Evolutionary conservation across 495 filamentous ascomycete genomes (phyloP).

Genomic region (Apodospora peruviana): DNA sequence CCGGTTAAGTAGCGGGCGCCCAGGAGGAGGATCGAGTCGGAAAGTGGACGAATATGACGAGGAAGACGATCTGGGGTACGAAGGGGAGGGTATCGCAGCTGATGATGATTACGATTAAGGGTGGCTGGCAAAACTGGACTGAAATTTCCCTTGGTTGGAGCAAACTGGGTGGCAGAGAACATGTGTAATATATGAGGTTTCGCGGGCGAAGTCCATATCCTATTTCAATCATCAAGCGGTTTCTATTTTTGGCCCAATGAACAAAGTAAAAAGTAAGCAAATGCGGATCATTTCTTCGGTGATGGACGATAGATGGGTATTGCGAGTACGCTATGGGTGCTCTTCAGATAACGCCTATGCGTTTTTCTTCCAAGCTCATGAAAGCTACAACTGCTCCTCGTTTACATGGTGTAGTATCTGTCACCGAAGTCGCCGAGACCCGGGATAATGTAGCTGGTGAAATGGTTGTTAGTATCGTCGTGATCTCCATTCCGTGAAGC

Average conservation of each 20-base stretch:
- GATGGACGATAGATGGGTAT: background rate
- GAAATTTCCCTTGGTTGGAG: too few relatives aligned
- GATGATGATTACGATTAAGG: conserved; percentile 38
- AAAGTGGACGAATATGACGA: conserved; percentile 41
- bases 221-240: too few relatives aligned
- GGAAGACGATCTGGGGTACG: conserved; percentile 37
- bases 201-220: too few relatives aligned
- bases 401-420: conserved; percentile 85
- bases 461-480: background rate
- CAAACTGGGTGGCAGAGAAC: too few relatives aligned
- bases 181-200: too few relatives aligned
- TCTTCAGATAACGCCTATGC: conserved; percentile 1
- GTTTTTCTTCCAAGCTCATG: background rate
- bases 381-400: background rate
- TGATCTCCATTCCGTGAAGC: background rate
- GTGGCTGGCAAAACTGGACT: background rate
- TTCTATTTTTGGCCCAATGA: too few relatives aligned
- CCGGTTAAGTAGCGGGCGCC: conserved; percentile 7
- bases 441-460: conserved; percentile 83
- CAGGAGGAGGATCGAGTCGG: conserved; percentile 11
- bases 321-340: conserved; percentile 3
- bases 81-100: conserved; percentile 34
- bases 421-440: conserved; percentile 97
- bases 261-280: too few relatives aligned
- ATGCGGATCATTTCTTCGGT: background rate